Base-by-base conservation (phyloP, 441 rosid species). In the Populus hybrid region DNA sequence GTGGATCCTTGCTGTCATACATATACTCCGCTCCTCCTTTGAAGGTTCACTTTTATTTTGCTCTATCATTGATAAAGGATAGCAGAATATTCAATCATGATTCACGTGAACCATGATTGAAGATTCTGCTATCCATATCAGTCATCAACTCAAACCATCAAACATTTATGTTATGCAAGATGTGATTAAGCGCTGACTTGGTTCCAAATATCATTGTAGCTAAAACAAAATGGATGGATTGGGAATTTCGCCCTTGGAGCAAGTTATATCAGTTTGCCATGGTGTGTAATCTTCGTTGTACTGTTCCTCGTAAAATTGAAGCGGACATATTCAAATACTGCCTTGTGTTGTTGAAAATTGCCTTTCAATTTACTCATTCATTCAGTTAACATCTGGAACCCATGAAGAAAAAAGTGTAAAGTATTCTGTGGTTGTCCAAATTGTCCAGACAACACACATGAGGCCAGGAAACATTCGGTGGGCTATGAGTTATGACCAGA, bases 1-100 rank as follows among this genome's bases (percentile, higher is more conserved):
- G 99, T 73, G 99, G 99, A 76, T 95, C 99, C 74, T 89, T 95
- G 80, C 82, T 95, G 40, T 94, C 99, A 9, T 94, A 90, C 84
- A 88, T 94, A 80, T 95, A 95, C 88, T 95, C 99, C 71, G 99
- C 99, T 85, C 99, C 99, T 28, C 99, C 99, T 81, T 85, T 95
- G 65, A 95, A 95, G 98, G 99, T 92, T 82, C 79, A 14, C 16
- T 46, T 73, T 75, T 14, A 65, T 57, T 80, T 64, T 67, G 69
- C 76, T 82, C 72, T 74, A 34, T 34, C 36, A 34, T 34, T 34
- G 36, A 34, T 34, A 34, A 34, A 34, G 36, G 36, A 34, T 6
- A 34, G 36, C 36, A 34, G 36, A 6, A 34, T 5, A 34, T 34
- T 34, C 36, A 34, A 34, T 34, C 8, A 34, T 34, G 36, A 34